Evolutionary conservation across 106 monocot genomes (phyloP).

Genomic region (Hemerocallis citrina): DNA sequence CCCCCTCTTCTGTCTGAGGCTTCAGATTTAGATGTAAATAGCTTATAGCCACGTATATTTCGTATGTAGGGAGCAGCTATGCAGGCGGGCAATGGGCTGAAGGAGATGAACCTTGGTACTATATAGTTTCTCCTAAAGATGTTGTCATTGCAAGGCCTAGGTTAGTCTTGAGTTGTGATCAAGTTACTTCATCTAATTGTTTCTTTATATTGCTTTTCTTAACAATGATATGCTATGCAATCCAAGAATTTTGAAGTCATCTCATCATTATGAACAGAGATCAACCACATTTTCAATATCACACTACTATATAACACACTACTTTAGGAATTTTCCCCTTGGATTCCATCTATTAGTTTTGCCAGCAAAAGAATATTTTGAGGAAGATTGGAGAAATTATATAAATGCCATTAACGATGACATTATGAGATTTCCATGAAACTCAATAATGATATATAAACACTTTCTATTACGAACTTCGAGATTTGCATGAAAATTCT

Average conservation of each 20-base stretch:
- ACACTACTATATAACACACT: too few relatives aligned
- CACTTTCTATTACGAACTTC: too few relatives aligned
- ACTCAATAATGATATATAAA: too few relatives aligned
- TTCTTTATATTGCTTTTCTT: background rate
- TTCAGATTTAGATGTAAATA: background rate
- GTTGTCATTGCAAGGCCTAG: conserved; percentile 95
- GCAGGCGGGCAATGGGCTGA: conserved; percentile 98
- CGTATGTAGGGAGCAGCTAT: conserved; percentile 83
- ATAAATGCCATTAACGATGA: too few relatives aligned
- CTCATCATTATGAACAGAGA: background rate
- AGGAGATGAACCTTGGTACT: conserved; percentile 95
- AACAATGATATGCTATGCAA: background rate
- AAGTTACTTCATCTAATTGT: background rate
- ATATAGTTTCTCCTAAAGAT: conserved; percentile 55
- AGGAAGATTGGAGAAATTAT: too few relatives aligned
- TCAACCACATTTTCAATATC: too few relatives aligned
- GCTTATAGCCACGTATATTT: conserved; percentile 4
- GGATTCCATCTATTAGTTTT: too few relatives aligned
- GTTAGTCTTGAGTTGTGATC: conserved; percentile 32
- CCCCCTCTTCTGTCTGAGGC: background rate
- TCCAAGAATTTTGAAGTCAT: background rate
- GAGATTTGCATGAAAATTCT: too few relatives aligned
- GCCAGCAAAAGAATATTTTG: too few relatives aligned
- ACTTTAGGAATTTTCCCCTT: too few relatives aligned
- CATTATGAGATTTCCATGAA: too few relatives aligned